Conservation (phyloP, 768 basidiomycete species). For the Suillus bovinus region DNA sequence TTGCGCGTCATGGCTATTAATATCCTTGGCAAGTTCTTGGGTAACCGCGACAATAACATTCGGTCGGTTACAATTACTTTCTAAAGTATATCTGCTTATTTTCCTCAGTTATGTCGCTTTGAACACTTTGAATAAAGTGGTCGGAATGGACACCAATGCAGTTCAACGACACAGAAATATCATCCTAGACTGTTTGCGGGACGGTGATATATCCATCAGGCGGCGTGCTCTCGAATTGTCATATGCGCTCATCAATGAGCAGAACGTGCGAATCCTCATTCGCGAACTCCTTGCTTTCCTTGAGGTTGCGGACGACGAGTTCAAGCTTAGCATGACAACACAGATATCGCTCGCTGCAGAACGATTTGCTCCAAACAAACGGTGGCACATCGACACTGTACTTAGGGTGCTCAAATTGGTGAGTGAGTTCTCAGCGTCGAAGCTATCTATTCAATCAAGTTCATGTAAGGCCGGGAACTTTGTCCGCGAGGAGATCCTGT, state of each 20-base stretch:
- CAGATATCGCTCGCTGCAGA: conserved; percentile 96
- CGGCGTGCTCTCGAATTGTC: conserved; percentile 95
- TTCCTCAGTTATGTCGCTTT: conserved; percentile 86
- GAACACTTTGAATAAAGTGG: conserved; percentile 98
- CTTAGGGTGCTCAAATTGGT: conserved; percentile 90
- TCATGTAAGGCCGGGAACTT: conserved; percentile 87
- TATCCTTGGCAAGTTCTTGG: conserved; percentile 96
- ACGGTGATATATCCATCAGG: conserved; percentile 98
- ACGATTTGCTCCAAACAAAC: conserved; percentile 93
- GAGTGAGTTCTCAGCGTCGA: conserved; percentile 26
- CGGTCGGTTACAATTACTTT: conserved; percentile 53
- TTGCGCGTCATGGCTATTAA: conserved; percentile 99
- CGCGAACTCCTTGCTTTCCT: conserved; percentile 94
- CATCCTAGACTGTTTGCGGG: conserved; percentile 98
- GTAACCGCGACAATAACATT: conserved; percentile 98
- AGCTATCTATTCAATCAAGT: conserved; percentile 10
- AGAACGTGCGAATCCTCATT: conserved; percentile 89
- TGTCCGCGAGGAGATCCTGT: conserved; percentile 93
- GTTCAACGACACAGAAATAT: conserved; percentile 98
- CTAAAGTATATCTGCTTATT: conserved; percentile 11
- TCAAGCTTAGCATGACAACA: conserved; percentile 97
- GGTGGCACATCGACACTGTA: conserved; percentile 99
- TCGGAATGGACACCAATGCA: conserved; percentile 95
- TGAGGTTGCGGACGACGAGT: conserved; percentile 98
- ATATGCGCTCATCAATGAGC: conserved; percentile 95